Base-by-base conservation (phyloP, 129 eudicot genomes). In the Pseudognaphalium luteoalbum region DNA sequence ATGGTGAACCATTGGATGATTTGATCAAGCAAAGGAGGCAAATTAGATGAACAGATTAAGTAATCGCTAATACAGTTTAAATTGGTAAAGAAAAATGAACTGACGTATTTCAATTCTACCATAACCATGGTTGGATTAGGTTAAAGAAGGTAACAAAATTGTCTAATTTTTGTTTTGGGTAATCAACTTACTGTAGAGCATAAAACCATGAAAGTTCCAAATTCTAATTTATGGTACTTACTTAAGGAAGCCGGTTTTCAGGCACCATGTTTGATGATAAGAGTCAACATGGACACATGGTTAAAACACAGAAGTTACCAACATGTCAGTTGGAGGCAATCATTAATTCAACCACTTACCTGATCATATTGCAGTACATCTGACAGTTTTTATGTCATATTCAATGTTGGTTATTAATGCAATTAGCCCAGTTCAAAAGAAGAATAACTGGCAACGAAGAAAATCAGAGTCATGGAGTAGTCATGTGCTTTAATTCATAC, bases 401-500 rank as follows among this genome's bases (percentile, higher is more conserved):
- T 62, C 44, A 20, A 65, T 3, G 20, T 33, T 65, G 17, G 9
- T 11, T 9, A 41, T 10, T 16, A 41, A 61, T 28, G 60, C 61
- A 28, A 42, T 72, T 29, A 39, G n/a, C 70, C 70, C 20, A 5
- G 14, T 63, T 28, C 47, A 30, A 74, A 58, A 65, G 3, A 12
- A 35, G 37, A 1, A 72, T 28, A 71, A 34, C 20, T 63, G 29
- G 35, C 58, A 41, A 58, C 7, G 21, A 12, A 58, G 66, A 61
- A 67, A 3, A 29, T 16, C 33, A 57, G 32, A 5, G 35, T 28
- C 58, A 61, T 60, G 12, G 61, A 70, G 62, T 50, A 8, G 61
- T 37, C 32, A 67, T 21, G 67, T 70, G 19, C 17, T 44, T 59
- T 78, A 74, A 37, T 44, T 59, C 80, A 71, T 84, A 94, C 98